These are phyloP conservation scores for Fusarium pseudoanthophilum DNA, from an alignment of 2,329 filamentous ascomycete genomes.

Conservation along the genomic window DNA sequence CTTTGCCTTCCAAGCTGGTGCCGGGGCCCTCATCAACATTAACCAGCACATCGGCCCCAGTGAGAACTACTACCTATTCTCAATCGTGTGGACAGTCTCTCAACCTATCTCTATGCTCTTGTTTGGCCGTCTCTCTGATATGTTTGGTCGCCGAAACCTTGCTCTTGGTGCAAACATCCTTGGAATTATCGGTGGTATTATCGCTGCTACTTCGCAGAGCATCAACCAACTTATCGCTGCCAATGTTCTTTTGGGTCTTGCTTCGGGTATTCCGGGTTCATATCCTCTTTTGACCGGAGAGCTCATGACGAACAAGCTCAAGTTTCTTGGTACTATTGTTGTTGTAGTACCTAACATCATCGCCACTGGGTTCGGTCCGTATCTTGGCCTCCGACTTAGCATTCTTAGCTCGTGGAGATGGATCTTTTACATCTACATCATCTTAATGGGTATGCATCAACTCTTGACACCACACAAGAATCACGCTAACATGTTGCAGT, in stretches of 20 bases:
- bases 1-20: not conserved
- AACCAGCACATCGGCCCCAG: not conserved
- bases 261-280: not conserved
- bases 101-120: not conserved
- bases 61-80: not conserved
- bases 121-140: not conserved
- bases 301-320: not conserved
- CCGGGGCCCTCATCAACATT: not conserved
- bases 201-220: not conserved
- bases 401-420: not conserved
- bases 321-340: not conserved
- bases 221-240: not conserved
- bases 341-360: not conserved
- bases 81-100: not conserved
- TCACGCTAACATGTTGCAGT: not conserved
- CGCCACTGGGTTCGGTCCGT: not conserved
- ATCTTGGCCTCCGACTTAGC: not conserved
- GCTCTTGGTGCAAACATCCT: not conserved
- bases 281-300: not conserved
- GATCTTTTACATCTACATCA: not conserved
- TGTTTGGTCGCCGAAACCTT: not conserved
- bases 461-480: not conserved
- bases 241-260: not conserved
- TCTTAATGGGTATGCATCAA: not conserved
- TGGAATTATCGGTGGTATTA: not conserved